Percentiles rank a stretch among this genome's conserved stretches.
These are phyloP conservation scores for Darksidea phi DNA, from an alignment of 495 filamentous ascomycete genomes.

Conservation along the genomic window DNA sequence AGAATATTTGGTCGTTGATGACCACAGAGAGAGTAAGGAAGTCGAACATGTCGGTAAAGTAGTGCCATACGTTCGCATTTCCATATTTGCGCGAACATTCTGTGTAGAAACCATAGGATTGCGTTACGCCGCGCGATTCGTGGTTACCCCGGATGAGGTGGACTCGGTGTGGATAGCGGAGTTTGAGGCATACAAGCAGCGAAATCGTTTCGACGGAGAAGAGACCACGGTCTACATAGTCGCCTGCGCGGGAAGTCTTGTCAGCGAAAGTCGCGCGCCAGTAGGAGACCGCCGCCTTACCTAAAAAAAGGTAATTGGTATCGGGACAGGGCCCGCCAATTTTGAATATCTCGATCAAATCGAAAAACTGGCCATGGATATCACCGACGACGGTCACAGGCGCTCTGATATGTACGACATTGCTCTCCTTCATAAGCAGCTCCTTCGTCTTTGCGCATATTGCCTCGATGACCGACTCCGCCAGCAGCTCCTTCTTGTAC, in stretches of 20 bases:
- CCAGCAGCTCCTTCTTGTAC: slow-evolving; percentile 92
- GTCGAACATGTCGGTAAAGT: slow-evolving; percentile 99
- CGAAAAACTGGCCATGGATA: slow-evolving; percentile 98
- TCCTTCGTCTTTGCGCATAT: slow-evolving; percentile 99
- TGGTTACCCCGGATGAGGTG: slow-evolving; percentile 96
- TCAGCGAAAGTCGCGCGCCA: slow-evolving; percentile 19
- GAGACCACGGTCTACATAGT: slow-evolving; percentile 96
- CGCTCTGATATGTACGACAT: slow-evolving; percentile 94
- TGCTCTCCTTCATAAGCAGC: slow-evolving; percentile 98
- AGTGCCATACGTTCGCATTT: slow-evolving; percentile 97
- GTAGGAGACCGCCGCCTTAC: slow-evolving; percentile 50
- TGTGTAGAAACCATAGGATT: slow-evolving; percentile 98
- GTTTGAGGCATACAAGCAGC: slow-evolving; percentile 88
- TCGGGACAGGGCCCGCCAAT: slow-evolving; percentile 96
- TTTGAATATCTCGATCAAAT: slow-evolving; percentile 97
- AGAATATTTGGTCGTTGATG: slow-evolving; percentile 98
- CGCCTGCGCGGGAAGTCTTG: slow-evolving; percentile 54
- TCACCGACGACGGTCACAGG: slow-evolving; percentile 98
- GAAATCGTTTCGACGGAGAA: slow-evolving; percentile 98
- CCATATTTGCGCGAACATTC: slow-evolving; percentile 97
- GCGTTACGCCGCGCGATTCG: slow-evolving; percentile 93
- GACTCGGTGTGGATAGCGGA: slow-evolving; percentile 87
- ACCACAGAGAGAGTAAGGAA: slow-evolving; percentile 94
- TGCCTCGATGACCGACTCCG: slow-evolving; percentile 96
- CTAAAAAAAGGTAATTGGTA: slow-evolving; percentile 96